Evolutionary conservation across 352 stramenopile genomes (phyloP).

Genomic region (Globisporangium paroecandrum): DNA sequence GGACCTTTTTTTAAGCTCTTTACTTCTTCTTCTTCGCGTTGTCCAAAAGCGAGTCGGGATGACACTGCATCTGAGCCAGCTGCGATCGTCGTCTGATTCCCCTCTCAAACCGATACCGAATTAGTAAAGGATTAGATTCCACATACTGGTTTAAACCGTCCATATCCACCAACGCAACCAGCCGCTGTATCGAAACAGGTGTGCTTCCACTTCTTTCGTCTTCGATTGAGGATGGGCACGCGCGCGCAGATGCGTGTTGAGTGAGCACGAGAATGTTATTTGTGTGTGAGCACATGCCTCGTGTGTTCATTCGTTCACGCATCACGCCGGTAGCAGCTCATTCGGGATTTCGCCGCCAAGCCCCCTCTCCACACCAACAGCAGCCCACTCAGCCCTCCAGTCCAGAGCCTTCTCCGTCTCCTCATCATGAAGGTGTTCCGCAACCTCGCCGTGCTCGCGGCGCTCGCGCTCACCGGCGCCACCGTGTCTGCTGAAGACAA

Average conservation of each 20-base stretch:
- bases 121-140: neutral
- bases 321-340: neutral
- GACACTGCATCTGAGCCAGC: neutral
- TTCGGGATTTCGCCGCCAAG: neutral
- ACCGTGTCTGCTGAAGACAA: slow-evolving; percentile 13
- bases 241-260: neutral
- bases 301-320: neutral
- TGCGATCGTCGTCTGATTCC: neutral
- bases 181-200: neutral
- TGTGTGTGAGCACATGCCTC: neutral
- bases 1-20: no score
- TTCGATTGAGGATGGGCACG: neutral
- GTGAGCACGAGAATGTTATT: neutral
- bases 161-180: neutral
- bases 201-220: neutral
- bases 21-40: no score
- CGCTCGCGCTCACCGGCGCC: slow-evolving; percentile 25
- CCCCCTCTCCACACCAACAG: neutral
- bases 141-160: neutral
- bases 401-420: no score
- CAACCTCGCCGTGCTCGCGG: slow-evolving; percentile 24
- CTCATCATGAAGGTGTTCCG: slow-evolving; percentile 36
- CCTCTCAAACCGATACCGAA: neutral
- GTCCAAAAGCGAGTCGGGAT: neutral
- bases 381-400: neutral